Base-by-base conservation (phyloP, 352 stramenopile species). In the Globisporangium paddicum region DNA sequence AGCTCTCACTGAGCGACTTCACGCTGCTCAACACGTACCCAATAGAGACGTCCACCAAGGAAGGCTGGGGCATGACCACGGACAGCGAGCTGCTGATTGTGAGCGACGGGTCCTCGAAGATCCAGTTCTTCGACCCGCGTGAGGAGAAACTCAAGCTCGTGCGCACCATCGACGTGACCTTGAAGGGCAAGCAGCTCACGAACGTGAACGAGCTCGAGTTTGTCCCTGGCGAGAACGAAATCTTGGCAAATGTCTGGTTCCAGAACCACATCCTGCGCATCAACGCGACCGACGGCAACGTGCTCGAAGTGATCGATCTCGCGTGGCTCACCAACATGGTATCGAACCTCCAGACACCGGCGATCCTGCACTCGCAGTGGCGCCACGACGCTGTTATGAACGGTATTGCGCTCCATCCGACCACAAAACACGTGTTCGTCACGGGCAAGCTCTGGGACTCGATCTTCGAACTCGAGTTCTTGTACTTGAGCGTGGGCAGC, bases 201-300 rank as follows among this genome's bases (percentile, higher is more conserved):
- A 76, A 86, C 32, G 56, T 96, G 51, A 96, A 96, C 67, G 88
- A 96, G 53, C 76, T 96, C 44, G 88, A 96, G 73, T 95, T 75
- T 45, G 80, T 94, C 1, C 65, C 91, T 25, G 85, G 75, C 5
- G 77, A 90, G 51, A 68, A 96, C 30, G 82, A 93, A 56, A 71
- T 96, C 21, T 72, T 95, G 10, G 88, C 88, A 16, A 96, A 96
- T 56, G 80, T 96, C 19, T 96, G 88, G 88, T 88, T 89, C 58
- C 63, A 82, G 46, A 73, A 89, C 59, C 34, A 82, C 49, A 73
- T 96, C 23, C 51, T 96, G 42, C 78, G 82, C 13, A 96, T 96
- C 47, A 71, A 95, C 57, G 69, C 81, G 16, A 49, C 37, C n/a
- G 84, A 69, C 28, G 88, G 88, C 19, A 44, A 60, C 18, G 80